phyloP scores from a whole-genome alignment of 2,329 filamentous ascomycete genomes.

The Chrysoporthe austroafricana region DNA sequence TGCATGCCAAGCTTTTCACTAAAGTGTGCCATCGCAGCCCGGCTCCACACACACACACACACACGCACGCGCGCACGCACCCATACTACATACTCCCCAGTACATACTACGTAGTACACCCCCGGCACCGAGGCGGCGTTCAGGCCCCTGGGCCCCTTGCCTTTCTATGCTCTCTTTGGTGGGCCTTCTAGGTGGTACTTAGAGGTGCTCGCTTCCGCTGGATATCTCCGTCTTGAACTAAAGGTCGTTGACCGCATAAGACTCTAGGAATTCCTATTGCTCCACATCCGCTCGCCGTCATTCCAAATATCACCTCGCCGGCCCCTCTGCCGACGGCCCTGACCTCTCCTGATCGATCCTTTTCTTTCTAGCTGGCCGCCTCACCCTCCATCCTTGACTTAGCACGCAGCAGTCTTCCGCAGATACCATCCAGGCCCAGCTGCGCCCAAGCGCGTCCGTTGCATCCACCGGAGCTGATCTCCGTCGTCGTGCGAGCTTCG shows the following conservation, averaged over 20 bases:
- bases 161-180: constrained; percentile 20
- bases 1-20: constrained; percentile 29
- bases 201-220: constrained; percentile 24
- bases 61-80: constrained; percentile 13
- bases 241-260: constrained; percentile 18
- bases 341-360: constrained; percentile 8
- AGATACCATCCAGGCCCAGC: not conserved
- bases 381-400: not conserved
- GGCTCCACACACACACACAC: constrained; percentile 20
- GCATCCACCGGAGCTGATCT: not conserved
- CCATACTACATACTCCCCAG: not conserved
- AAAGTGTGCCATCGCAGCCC: constrained; percentile 25
- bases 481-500: not conserved
- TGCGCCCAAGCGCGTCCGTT: not conserved
- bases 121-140: constrained; percentile 27
- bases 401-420: not conserved
- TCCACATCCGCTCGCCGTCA: constrained; percentile 27
- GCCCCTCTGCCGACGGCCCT: constrained; percentile 13
- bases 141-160: constrained; percentile 19
- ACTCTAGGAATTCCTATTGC: constrained; percentile 8
- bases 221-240: constrained; percentile 24
- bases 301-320: constrained; percentile 20
- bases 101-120: not conserved
- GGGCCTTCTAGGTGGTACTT: constrained; percentile 17
- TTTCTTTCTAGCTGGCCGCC: not conserved